Base-by-base conservation (phyloP, 495 filamentous ascomycete species). In the Podospora pseudopauciseta region DNA sequence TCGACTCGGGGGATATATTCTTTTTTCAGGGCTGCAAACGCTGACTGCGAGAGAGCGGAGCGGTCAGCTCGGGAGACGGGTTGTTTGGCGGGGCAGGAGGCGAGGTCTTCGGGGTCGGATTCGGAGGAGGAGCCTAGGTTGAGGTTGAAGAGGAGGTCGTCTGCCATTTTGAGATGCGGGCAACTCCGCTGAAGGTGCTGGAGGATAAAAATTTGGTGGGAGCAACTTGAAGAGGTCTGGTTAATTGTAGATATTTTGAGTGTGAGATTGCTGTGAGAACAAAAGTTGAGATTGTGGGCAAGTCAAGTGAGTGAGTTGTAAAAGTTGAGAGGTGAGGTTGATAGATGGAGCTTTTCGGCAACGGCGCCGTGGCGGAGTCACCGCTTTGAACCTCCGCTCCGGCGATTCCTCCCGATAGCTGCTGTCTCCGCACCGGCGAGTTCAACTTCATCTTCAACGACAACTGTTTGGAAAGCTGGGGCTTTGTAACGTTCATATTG, bases 1-100 rank as follows among this genome's bases (percentile, higher is more conserved):
- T 85, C 82, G 11, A 83, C 65, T 59, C 83, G 83, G 4, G 76
- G 75, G 0, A 63, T 56, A 28, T 85, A 85, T 0, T 66, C 70
- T 5, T 66, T 71, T 64, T 76, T 77, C 1, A 85, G 74, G 0
- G 66, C 69, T 54, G 77, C 79, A 59, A 82, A 85, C 1, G 80
- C 79, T 0, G 70, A 71, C 39, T 85, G 80, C 0, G 82, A 81
- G 57, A 84, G 80, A 16, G 80, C 81, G 2, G 73, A 82, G 39
- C 81, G 72, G 19, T 75, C 78, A 0, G 74, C 72, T 1, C 75
- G 71, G n/a, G 76, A 65, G 2, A 26, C 27, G 58, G 63, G 64
- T 68, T 64, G 20, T 68, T 61, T 27, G 23, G 27, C 19, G 59
- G 59, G n/a, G 18, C 19, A 58, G 23, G 20, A n/a, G 26, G 26